Percentiles rank a stretch among this genome's conserved stretches.
These are phyloP conservation scores for Quercus tomentella DNA, from an alignment of 331 rosid genomes.

Conservation along the genomic window DNA sequence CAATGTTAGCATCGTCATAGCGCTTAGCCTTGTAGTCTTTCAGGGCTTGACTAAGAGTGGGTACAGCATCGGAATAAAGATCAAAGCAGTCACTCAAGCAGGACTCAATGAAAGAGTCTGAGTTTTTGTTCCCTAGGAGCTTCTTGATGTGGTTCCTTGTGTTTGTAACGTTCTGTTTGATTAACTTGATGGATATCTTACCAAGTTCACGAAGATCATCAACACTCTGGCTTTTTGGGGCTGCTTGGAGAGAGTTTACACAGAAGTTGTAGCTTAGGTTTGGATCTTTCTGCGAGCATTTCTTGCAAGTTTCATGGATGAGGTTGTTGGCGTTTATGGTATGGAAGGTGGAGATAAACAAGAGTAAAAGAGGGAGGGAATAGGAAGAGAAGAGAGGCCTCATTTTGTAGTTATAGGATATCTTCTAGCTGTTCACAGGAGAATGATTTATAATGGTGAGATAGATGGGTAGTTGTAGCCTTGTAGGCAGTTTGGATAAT, in stretches of 20 bases:
- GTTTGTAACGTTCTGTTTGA: conserved; percentile 37
- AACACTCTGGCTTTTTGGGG: conserved; percentile 8
- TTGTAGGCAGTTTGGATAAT: not conserved
- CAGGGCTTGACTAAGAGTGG: conserved; percentile 34
- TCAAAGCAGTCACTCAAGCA: conserved; percentile 58
- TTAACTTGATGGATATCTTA: conserved; percentile 38
- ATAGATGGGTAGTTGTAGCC: not conserved
- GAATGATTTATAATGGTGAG: not conserved
- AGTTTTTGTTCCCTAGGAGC: conserved; percentile 25
- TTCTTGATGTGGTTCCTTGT: conserved; percentile 27
- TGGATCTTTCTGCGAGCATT: conserved; percentile 47
- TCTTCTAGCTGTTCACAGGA: not conserved
- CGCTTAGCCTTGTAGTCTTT: conserved; percentile 40
- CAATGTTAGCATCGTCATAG: conserved; percentile 41
- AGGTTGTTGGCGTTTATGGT: conserved; percentile 18
- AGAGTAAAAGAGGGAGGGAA: conserved; percentile 20
- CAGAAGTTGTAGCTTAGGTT: conserved; percentile 70
- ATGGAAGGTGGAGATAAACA: conserved; percentile 12
- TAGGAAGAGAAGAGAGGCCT: conserved; percentile 1
- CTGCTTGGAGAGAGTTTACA: conserved; percentile 39
- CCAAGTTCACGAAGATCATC: conserved; percentile 49
- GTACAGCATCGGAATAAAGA: conserved; percentile 44
- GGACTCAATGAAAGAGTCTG: conserved; percentile 17
- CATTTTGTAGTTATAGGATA: not conserved
- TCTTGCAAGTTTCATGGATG: conserved; percentile 56